Conservation (phyloP, 805 yeast species). For the Spathaspora boniae region DNA sequence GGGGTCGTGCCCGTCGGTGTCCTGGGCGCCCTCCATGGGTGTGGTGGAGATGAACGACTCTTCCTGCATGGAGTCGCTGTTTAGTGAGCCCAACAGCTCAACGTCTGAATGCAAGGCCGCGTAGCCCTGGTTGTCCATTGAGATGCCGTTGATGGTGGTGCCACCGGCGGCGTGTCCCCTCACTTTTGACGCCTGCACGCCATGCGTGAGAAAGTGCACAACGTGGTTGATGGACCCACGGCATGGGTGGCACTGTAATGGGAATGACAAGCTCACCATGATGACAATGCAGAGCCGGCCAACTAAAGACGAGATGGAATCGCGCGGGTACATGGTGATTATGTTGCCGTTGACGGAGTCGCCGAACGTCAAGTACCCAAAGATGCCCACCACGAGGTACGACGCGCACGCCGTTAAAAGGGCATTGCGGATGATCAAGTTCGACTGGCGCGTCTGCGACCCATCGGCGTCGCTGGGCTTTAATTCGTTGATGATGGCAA, state of each 20-base stretch:
- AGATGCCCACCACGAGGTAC: slow-evolving; percentile 61
- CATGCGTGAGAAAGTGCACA: slow-evolving; percentile 42
- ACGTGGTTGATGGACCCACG: slow-evolving; percentile 71
- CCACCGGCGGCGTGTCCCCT: too few species aligned
- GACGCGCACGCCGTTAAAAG: slow-evolving; percentile 51
- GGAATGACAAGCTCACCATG: slow-evolving; percentile 75
- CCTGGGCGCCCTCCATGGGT: slow-evolving; percentile 46
- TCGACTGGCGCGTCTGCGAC: slow-evolving; percentile 42
- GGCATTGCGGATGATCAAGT: slow-evolving; percentile 52
- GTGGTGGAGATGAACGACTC: slow-evolving; percentile 41
- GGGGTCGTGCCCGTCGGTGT: slow-evolving; percentile 45
- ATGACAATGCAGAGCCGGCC: slow-evolving; percentile 64
- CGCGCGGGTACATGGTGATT: slow-evolving; percentile 60
- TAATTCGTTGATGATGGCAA: slow-evolving; percentile 71
- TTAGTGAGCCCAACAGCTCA: slow-evolving; percentile 16
- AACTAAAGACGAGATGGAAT: slow-evolving; percentile 42
- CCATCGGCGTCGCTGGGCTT: slow-evolving; percentile 32
- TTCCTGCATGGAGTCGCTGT: slow-evolving; percentile 17
- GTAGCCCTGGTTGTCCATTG: slow-evolving; percentile 23
- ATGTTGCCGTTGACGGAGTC: slow-evolving; percentile 61
- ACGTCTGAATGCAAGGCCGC: slow-evolving; percentile 25
- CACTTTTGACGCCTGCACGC: slow-evolving; percentile 22
- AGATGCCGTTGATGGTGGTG: too few species aligned
- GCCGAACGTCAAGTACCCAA: slow-evolving; percentile 78
- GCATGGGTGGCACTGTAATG: slow-evolving; percentile 79